Base-by-base conservation (phyloP, 345 rosid species). In the Brassica cretica region DNA sequence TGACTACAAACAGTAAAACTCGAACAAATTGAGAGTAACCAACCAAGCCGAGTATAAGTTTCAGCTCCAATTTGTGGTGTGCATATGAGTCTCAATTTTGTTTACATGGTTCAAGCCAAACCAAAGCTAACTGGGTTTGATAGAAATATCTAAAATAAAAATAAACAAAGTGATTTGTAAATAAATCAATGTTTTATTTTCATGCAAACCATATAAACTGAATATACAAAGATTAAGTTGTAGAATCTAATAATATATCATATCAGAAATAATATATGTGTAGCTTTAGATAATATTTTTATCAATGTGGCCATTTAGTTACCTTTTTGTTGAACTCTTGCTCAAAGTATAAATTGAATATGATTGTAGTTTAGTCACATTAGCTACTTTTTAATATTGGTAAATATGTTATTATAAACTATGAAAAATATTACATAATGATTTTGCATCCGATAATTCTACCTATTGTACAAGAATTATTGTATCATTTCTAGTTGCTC, bases 51-150 rank as follows among this genome's bases (percentile, higher is more conserved):
- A 33, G 49, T 33, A 9, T 27, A 64, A 33, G 49, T 35, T 30
- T 63, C 68, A 18, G 30, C 16, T 27, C 41, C 68, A 73, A 51
- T 10, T 10, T 9, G 8, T 2, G 7, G 61, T 62, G 65, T 27
- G 56, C 56, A n/a, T 72, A 24, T 61, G 6, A 9, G 59, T 18
- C 69, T 16, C 76, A 14, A 14, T 6, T 73, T 8, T 41, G 29
- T 64, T 44, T 72, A 27, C 44, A 72, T 62, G 49, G 69, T 46
- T 63, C 62, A 73, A 62, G 37, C 27, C 41, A 72, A 72, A 41
- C 58, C 10, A 37, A 21, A 71, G n/a, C 35, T 2, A 70, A 19
- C n/a, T 70, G 16, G 60, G n/a, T 35, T 6, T 5, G 60, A 29
- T 63, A 16, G 19, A 58, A 18, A 56, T 19, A 70, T 19, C 4